These are phyloP conservation scores for Botrytis aclada DNA, from an alignment of 2,329 filamentous ascomycete genomes.

Conservation along the genomic window DNA sequence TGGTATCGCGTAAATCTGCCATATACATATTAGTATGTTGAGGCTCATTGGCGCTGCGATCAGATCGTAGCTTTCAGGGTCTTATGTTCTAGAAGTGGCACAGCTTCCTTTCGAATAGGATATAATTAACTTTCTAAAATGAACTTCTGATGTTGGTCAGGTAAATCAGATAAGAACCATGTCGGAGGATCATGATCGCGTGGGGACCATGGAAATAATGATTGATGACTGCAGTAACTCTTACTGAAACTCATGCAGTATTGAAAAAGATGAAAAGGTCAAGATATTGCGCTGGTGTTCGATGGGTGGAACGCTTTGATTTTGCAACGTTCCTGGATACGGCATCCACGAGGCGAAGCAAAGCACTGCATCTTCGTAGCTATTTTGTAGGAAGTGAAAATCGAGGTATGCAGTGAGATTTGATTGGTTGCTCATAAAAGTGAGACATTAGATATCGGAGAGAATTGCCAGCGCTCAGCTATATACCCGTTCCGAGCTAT, in stretches of 20 bases:
- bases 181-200: not conserved
- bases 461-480: not conserved
- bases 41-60: not conserved
- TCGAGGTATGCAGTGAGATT: not conserved
- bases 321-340: constrained; percentile 8
- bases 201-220: not conserved
- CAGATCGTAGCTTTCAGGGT: not conserved
- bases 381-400: not conserved
- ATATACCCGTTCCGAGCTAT: constrained; percentile 13
- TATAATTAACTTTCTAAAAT: not conserved
- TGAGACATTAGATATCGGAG: not conserved
- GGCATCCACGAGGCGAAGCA: constrained; percentile 3
- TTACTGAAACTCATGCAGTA: not conserved
- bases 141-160: not conserved
- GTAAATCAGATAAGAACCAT: not conserved
- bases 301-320: not conserved
- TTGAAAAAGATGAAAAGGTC: not conserved
- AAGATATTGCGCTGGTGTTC: not conserved
- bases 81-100: not conserved
- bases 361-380: not conserved
- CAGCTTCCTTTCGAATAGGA: not conserved
- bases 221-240: constrained; percentile 5
- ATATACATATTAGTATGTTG: not conserved
- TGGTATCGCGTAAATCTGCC: not conserved
- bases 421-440: not conserved